Evolutionary conservation across 768 basidiomycete species (phyloP).

Genomic region (Clitopilus passeckerianus): DNA sequence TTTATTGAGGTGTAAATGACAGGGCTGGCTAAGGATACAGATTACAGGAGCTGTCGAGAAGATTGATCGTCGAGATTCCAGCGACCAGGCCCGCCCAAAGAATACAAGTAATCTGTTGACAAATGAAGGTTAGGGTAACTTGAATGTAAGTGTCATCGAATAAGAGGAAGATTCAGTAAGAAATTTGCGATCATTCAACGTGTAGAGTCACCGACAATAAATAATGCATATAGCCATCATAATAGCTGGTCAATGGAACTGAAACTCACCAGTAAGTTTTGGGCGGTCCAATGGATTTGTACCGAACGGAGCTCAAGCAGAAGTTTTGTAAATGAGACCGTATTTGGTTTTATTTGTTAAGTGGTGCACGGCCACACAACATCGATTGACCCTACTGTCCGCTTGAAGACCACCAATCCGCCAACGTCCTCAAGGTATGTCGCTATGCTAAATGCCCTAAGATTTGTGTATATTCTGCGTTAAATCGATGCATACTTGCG

Average conservation of each 20-base stretch:
- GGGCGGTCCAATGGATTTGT: slow-evolving; percentile 3
- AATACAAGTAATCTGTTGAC: background rate
- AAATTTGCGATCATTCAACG: slow-evolving; percentile 44
- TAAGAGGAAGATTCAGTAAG: slow-evolving; percentile 33
- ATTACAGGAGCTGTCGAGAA: background rate
- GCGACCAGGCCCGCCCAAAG: background rate
- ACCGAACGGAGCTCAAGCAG: slow-evolving; percentile 5
- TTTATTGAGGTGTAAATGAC: background rate
- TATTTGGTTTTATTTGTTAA: slow-evolving; percentile 24
- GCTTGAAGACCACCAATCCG: slow-evolving; percentile 32
- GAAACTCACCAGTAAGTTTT: slow-evolving; percentile 8
- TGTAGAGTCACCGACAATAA: slow-evolving; percentile 68
- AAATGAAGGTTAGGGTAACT: background rate
- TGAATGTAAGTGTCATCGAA: slow-evolving; percentile 7
- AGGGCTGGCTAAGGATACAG: background rate
- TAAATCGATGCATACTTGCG: background rate
- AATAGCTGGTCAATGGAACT: slow-evolving; percentile 1
- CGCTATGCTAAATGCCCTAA: slow-evolving; percentile 47
- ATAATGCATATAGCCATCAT: slow-evolving; percentile 55
- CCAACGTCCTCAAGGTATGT: slow-evolving; percentile 23
- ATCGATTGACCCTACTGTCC: slow-evolving; percentile 15
- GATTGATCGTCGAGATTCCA: background rate
- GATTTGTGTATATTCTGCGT: slow-evolving; percentile 3
- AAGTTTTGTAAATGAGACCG: background rate
- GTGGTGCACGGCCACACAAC: slow-evolving; percentile 21